phyloP scores from a whole-genome alignment of 768 basidiomycete species.

The Calvatia gigantea region DNA sequence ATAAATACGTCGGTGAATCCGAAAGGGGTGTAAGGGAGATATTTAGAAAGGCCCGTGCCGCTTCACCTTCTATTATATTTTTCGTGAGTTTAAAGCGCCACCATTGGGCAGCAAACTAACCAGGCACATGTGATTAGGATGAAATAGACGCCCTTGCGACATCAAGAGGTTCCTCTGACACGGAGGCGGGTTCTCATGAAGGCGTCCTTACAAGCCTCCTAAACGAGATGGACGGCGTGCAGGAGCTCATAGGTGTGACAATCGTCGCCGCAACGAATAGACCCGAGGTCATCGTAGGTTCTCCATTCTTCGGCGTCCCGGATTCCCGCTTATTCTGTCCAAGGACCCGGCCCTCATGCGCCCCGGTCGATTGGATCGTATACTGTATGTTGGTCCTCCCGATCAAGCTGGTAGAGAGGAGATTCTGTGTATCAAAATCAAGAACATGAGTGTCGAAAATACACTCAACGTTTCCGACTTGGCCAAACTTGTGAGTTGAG shows the following conservation, averaged over 20 bases:
- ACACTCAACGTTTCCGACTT: conserved; percentile 64
- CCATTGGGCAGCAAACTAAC: neutral
- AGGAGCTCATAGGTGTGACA: conserved; percentile 92
- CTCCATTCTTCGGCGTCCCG: neutral
- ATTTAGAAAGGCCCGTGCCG: conserved; percentile 91
- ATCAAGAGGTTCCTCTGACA: conserved; percentile 62
- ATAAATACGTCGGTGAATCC: conserved; percentile 97
- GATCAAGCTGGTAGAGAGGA: conserved; percentile 77
- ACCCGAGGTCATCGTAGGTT: conserved; percentile 75
- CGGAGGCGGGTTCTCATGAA: conserved; percentile 60
- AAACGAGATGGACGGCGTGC: conserved; percentile 99
- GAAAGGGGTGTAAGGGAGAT: conserved; percentile 93
- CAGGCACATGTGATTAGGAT: conserved; percentile 53
- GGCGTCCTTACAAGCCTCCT: conserved; percentile 91
- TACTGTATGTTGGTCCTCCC: conserved; percentile 92
- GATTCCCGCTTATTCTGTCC: neutral
- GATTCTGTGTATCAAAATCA: conserved; percentile 76
- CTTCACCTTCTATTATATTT: conserved; percentile 94
- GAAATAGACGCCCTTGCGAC: conserved; percentile 94
- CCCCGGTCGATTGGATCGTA: conserved; percentile 90
- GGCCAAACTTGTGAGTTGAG: conserved; percentile 57
- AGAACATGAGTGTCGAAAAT: conserved; percentile 76
- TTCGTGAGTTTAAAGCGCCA: conserved; percentile 60
- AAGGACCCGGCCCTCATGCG: conserved; percentile 95
- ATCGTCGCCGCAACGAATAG: conserved; percentile 95